Evolutionary conservation across 2,329 filamentous ascomycete species (phyloP).

Genomic region (Cordyceps fumosorosea): DNA sequence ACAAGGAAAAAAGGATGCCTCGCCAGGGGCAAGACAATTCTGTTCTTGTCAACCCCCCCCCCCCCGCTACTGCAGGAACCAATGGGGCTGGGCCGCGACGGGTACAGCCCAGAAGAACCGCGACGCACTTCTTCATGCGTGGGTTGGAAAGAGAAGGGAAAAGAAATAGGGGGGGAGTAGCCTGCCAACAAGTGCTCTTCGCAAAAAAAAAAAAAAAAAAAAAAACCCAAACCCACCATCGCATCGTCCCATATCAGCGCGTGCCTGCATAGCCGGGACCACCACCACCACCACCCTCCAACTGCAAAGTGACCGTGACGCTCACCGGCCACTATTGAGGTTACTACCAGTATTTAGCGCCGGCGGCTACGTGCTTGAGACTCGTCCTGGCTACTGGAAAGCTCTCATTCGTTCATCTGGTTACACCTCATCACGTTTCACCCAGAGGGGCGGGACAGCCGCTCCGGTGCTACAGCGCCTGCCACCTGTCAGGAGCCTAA

Average conservation of each 20-base stretch:
- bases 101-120: too few relatives aligned
- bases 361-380: not conserved
- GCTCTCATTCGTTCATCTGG: not conserved
- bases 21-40: not conserved
- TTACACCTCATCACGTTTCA: not conserved
- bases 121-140: too few relatives aligned
- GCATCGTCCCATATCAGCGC: not conserved
- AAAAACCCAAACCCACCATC: not conserved
- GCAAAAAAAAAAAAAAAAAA: not conserved
- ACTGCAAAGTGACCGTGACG: not conserved
- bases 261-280: not conserved
- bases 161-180: not conserved
- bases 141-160: too few relatives aligned
- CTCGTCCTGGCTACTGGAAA: not conserved
- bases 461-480: too few relatives aligned
- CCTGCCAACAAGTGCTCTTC: not conserved
- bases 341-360: not conserved
- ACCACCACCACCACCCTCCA: not conserved
- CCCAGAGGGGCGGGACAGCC: too few relatives aligned
- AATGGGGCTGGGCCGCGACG: not conserved
- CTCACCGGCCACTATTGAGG: not conserved
- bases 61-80: slow-evolving; percentile 10
- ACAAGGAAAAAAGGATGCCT: not conserved
- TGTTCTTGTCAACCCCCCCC: too few relatives aligned
- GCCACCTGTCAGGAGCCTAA: too few relatives aligned